These are phyloP conservation scores for Viridothelium virens DNA, from an alignment of 495 filamentous ascomycete species.

Conservation along the genomic window DNA sequence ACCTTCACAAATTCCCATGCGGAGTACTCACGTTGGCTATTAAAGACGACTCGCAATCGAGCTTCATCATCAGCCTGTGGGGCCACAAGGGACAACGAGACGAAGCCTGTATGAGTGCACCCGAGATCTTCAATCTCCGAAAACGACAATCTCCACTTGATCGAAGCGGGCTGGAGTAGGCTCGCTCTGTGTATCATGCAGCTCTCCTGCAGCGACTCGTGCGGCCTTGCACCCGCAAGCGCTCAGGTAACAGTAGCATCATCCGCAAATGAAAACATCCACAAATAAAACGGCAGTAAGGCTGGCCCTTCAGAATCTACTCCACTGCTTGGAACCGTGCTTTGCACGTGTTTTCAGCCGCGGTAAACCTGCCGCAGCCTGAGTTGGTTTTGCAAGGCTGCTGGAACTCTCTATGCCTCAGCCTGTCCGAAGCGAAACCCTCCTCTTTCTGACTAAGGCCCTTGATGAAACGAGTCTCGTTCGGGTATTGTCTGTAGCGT, in stretches of 20 bases:
- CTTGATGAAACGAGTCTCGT: constrained; percentile 8
- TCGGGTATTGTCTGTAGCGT: constrained; percentile 8
- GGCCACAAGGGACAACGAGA: not conserved
- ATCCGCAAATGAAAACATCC: not conserved
- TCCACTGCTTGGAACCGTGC: not conserved
- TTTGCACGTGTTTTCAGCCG: not conserved
- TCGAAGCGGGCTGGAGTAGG: not conserved
- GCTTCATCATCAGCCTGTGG: not conserved
- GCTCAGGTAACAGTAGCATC: not conserved
- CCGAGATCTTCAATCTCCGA: not conserved
- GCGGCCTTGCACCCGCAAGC: not conserved
- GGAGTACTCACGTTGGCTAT: not conserved
- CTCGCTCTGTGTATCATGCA: not conserved
- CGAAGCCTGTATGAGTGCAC: not conserved
- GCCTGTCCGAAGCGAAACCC: constrained; percentile 5
- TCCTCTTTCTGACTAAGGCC: not conserved
- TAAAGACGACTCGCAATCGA: not conserved
- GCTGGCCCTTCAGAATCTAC: not conserved
- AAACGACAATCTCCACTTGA: constrained; percentile 8
- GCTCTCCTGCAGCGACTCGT: constrained; percentile 1
- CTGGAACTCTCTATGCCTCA: constrained; percentile 3
- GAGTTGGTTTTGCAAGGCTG: not conserved
- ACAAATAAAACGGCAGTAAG: not conserved
- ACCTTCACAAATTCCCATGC: not conserved
- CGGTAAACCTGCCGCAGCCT: not conserved